Evolutionary conservation across 495 filamentous ascomycete genomes (phyloP).

Genomic region (Neurospora sp.): DNA sequence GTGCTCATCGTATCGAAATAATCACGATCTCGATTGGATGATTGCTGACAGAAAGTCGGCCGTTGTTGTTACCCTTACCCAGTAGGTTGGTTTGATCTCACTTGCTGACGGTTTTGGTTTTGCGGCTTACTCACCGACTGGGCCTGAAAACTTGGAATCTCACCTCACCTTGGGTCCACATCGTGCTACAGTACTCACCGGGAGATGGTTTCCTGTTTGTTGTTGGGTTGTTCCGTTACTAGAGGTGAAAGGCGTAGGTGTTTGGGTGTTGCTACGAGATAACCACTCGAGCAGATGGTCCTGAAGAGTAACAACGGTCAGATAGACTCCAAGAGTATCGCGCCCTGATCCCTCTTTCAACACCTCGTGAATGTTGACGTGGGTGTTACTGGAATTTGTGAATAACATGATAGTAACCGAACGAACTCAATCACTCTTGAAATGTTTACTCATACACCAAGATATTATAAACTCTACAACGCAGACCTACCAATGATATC

Average conservation of each 20-base stretch:
- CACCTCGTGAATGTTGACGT: too few relatives aligned
- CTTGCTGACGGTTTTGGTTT: background rate
- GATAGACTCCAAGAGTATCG: too few relatives aligned
- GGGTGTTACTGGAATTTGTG: background rate
- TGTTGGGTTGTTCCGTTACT: background rate
- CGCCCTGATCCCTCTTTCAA: too few relatives aligned
- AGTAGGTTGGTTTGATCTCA: background rate
- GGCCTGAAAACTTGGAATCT: background rate
- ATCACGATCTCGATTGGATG: background rate
- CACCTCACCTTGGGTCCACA: background rate
- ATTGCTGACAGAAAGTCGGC: background rate
- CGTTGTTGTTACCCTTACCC: background rate
- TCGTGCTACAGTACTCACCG: background rate
- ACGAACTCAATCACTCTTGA: background rate
- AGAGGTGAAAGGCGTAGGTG: background rate
- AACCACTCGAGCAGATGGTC: background rate
- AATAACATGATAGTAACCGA: background rate
- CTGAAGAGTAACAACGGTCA: fast-evolving
- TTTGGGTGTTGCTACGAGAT: background rate
- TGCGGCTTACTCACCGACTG: background rate
- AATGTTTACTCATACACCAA: background rate
- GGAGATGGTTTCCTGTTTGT: background rate
- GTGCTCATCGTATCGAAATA: background rate
- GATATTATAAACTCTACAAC: background rate
- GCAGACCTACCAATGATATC: background rate